phyloP scores from a whole-genome alignment of 1,284 basidiomycete species.

The Macrocystidia cucumis region DNA sequence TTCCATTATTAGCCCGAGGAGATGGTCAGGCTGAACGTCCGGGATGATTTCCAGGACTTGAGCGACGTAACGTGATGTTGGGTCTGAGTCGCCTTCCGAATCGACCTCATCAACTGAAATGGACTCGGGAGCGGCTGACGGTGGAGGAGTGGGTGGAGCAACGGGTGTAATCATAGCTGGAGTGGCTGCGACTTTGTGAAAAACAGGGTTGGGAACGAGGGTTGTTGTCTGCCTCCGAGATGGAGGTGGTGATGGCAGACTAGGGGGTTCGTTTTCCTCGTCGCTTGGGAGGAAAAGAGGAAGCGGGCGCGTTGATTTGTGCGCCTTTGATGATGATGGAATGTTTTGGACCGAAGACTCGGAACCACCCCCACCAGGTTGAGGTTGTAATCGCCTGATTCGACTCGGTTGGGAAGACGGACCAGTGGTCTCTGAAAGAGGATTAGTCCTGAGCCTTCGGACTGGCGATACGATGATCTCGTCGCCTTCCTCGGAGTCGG shows the following conservation, averaged over 20 bases:
- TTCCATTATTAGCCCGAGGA: slow-evolving; percentile 34
- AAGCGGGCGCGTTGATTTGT: slow-evolving; percentile 8
- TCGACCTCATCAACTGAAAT: slow-evolving; percentile 2
- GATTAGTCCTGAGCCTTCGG: neutral
- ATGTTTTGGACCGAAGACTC: slow-evolving; percentile 12
- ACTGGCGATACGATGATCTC: neutral
- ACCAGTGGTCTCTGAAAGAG: slow-evolving; percentile 7
- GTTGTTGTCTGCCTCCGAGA: slow-evolving; percentile 5
- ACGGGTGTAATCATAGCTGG: neutral
- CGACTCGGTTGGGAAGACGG: neutral
- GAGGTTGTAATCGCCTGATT: neutral
- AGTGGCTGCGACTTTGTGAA: no score
- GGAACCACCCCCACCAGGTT: no score
- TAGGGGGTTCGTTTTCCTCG: slow-evolving; percentile 15
- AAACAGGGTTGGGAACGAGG: slow-evolving; percentile 7
- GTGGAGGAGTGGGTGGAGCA: neutral
- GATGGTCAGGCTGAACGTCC: slow-evolving; percentile 51
- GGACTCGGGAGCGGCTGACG: slow-evolving; percentile 1
- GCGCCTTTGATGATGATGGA: slow-evolving; percentile 6
- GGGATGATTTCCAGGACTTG: slow-evolving; percentile 62
- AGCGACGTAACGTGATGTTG: slow-evolving; percentile 22
- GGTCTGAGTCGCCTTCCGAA: slow-evolving; percentile 2
- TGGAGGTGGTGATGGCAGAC: neutral
- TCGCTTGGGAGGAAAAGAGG: slow-evolving; percentile 20
- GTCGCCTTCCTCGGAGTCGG: slow-evolving; percentile 18